Conservation (phyloP, 116 monocot species). For the Cymodocea nodosa region DNA sequence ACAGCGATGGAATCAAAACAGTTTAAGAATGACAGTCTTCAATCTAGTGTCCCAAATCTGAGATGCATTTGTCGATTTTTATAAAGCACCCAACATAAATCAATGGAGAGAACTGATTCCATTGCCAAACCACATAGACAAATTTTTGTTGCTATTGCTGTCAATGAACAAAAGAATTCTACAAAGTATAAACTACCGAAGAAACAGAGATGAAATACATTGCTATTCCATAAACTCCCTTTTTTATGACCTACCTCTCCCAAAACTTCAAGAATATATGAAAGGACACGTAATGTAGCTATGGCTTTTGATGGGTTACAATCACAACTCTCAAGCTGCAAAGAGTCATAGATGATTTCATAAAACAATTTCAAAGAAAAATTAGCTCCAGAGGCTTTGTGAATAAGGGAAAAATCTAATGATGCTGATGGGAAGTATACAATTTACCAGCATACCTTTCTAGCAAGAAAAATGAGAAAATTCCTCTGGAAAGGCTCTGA, state of each 20-base stretch:
- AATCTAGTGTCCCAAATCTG: too few relatives aligned
- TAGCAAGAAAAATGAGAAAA: conserved; percentile 71
- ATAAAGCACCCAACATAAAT: too few relatives aligned
- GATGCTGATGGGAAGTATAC: background rate
- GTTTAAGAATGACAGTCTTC: too few relatives aligned
- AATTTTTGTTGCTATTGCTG: too few relatives aligned
- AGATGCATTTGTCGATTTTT: too few relatives aligned
- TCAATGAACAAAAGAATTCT: background rate
- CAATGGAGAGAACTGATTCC: too few relatives aligned
- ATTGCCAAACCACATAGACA: too few relatives aligned
- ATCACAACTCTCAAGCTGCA: conserved; percentile 67
- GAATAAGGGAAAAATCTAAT: background rate
- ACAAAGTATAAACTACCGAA: background rate
- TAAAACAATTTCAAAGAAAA: background rate
- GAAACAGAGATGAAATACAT: background rate
- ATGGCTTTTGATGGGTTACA: conserved; percentile 53
- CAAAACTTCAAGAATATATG: conserved; percentile 73
- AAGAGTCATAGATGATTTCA: conserved; percentile 11
- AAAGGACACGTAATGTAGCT: conserved; percentile 72
- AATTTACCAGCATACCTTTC: conserved; percentile 40
- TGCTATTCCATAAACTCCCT: background rate
- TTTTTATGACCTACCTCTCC: conserved; percentile 49
- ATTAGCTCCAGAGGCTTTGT: background rate
- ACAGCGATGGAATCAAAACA: too few relatives aligned
- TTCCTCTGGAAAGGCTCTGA: conserved; percentile 69